Conservation (phyloP, 306 rosid genomes). For the Potentilla sterilis region DNA sequence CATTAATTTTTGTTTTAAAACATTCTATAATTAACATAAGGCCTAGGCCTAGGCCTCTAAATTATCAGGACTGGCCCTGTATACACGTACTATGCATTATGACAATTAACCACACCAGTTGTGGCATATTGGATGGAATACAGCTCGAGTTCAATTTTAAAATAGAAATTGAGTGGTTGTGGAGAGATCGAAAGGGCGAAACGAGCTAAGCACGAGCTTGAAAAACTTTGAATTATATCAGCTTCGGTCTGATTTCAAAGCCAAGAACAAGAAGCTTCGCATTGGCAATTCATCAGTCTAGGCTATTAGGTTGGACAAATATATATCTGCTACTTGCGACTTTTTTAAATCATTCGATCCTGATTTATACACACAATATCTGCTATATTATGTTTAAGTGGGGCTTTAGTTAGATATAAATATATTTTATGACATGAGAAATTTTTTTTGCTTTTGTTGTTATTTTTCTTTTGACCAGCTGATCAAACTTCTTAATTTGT, state of each 20-base stretch:
- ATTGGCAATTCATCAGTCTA: constrained; percentile 21
- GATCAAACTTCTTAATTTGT: neutral
- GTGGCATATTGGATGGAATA: neutral
- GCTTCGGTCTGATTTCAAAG: constrained; percentile 45
- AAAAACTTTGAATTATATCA: constrained; percentile 16
- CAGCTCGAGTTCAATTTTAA: neutral
- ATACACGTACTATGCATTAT: too few relatives aligned
- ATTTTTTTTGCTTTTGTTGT: neutral
- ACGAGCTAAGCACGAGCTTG: constrained; percentile 9
- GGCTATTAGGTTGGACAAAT: constrained; percentile 33
- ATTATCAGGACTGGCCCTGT: too few relatives aligned
- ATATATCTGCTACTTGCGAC: constrained; percentile 28
- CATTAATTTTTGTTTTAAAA: too few relatives aligned
- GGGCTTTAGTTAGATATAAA: neutral
- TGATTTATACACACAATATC: neutral
- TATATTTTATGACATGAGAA: too few relatives aligned
- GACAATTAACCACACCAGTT: neutral
- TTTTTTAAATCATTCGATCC: neutral
- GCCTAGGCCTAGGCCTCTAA: too few relatives aligned
- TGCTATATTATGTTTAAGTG: neutral
- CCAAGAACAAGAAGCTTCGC: constrained; percentile 25
- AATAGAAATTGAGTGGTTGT: neutral
- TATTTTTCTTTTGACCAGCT: neutral
- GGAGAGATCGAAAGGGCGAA: neutral
- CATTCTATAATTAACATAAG: too few relatives aligned